Evolutionary conservation across 2,329 filamentous ascomycete genomes (phyloP), one percentile per base, ranked within the genome.

Genomic region (Fusarium pseudocircinatum): DNA sequence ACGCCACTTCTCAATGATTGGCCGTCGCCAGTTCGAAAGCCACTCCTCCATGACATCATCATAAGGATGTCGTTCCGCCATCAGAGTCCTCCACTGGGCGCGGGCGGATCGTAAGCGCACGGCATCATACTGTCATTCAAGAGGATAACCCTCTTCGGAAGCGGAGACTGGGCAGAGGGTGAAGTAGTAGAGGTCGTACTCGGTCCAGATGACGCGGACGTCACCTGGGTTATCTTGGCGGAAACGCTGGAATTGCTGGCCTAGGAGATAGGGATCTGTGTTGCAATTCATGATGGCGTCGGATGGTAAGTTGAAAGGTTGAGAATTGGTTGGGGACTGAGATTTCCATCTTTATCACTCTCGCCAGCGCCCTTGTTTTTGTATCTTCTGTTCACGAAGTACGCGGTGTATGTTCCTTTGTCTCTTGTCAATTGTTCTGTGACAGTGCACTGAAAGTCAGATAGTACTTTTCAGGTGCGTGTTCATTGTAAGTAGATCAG

Each of bases 401-500:
- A 50, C 30, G 2, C n/a, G 2, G 5, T 34, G 12, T 18, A 15
- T 4, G 9, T 20, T 34, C 14, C 47, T 50, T 50, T 20, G 4
- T 34, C 16, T 24, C n/a, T 16, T 2, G 4, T 50, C 8, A 15
- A 34, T 24, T 24, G 47, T 11, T 50, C n/a, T 20, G 16, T 50
- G 16, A 34, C 16, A 20, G 30, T 24, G 4, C 6, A 6, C 11
- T 24, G 2, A 10, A 14, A 18, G 11, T 4, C n/a, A 10, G n/a
- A 34, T 0, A 12, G 13, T n/a, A 15, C 3, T 34, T 0, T 14
- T 14, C 6, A 7, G n/a, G 30, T 32, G 6, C 13, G 4, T 50
- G 30, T 50, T 50, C 47, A 24, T 50, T 34, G 1, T 7, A 18
- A 6, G 2, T 11, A 4, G 4, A 20, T 15, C 12, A 24, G n/a